Conservation (phyloP, 345 rosid genomes). For the Ricinus communis region DNA sequence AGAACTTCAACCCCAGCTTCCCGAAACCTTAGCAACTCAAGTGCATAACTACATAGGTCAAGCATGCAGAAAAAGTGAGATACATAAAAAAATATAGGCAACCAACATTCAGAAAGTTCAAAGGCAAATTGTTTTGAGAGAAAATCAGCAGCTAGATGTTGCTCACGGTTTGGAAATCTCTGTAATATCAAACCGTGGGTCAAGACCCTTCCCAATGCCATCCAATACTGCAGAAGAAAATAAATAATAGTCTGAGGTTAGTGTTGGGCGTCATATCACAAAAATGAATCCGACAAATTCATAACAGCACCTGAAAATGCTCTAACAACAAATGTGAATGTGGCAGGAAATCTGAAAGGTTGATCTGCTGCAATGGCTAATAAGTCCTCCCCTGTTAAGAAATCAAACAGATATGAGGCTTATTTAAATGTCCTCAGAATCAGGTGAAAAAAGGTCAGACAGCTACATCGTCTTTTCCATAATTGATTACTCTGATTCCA, state of each 20-base stretch:
- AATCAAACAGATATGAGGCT: conserved; percentile 21
- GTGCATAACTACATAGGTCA: conserved; percentile 66
- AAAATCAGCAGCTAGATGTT: conserved; percentile 14
- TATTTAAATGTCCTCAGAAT: background rate
- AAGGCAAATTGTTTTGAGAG: background rate
- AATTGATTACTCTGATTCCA: background rate
- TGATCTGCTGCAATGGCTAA: conserved; percentile 96
- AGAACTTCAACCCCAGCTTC: conserved; percentile 96
- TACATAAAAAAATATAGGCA: background rate
- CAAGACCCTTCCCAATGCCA: conserved; percentile 99
- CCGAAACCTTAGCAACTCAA: conserved; percentile 84
- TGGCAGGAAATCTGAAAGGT: conserved; percentile 98
- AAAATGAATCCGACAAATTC: conserved; percentile 11
- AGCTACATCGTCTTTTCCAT: background rate
- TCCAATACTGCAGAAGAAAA: conserved; percentile 65
- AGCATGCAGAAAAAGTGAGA: conserved; percentile 26
- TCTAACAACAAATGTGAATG: conserved; percentile 97
- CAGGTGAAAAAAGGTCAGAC: conserved; percentile 1
- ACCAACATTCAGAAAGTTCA: conserved; percentile 2
- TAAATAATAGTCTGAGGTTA: conserved; percentile 9
- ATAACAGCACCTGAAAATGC: conserved; percentile 80
- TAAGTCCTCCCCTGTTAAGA: conserved; percentile 86
- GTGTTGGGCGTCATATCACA: conserved; percentile 15
- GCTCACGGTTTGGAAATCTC: conserved; percentile 98
- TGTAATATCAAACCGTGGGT: conserved; percentile 93